A percentile compares a stretch with the other conserved stretches of the same genome.
These are phyloP conservation scores for Calonectria fujianensis DNA, from an alignment of 2,329 filamentous ascomycete genomes.

Conservation along the genomic window DNA sequence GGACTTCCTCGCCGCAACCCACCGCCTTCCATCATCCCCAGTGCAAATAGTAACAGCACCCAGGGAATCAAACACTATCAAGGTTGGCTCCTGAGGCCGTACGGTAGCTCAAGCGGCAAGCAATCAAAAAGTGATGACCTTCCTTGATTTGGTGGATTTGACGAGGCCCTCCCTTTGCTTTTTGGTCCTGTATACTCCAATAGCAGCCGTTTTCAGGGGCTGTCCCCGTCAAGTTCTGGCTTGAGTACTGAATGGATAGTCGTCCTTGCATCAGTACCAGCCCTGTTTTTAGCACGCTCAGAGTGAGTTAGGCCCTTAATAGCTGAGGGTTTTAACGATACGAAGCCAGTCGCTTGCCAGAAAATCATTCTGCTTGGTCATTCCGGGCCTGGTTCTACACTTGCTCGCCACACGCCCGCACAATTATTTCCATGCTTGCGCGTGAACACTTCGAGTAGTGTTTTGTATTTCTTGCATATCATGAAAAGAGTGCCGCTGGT, in stretches of 20 bases:
- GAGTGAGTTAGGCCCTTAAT: constrained; percentile 26
- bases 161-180: not conserved
- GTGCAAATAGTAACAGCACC: constrained; percentile 57
- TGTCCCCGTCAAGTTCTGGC: constrained; percentile 4
- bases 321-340: not conserved
- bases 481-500: not conserved
- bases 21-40: constrained; percentile 55
- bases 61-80: constrained; percentile 60
- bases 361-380: constrained; percentile 35
- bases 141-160: constrained; percentile 50
- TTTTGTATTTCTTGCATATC: constrained; percentile 19
- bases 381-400: not conserved
- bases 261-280: constrained; percentile 45
- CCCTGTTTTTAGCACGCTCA: constrained; percentile 12
- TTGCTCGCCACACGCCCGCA: not conserved
- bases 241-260: constrained; percentile 50
- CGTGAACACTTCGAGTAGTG: not conserved
- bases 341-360: constrained; percentile 24
- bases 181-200: constrained; percentile 2
- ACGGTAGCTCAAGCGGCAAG: constrained; percentile 59
- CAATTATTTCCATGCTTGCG: not conserved
- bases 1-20: constrained; percentile 58
- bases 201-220: not conserved
- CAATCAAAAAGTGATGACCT: constrained; percentile 59
- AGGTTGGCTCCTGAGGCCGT: constrained; percentile 62